These are phyloP conservation scores for Zea mays DNA, from an alignment of 176 grass and related monocot species.

Conservation along the genomic window DNA sequence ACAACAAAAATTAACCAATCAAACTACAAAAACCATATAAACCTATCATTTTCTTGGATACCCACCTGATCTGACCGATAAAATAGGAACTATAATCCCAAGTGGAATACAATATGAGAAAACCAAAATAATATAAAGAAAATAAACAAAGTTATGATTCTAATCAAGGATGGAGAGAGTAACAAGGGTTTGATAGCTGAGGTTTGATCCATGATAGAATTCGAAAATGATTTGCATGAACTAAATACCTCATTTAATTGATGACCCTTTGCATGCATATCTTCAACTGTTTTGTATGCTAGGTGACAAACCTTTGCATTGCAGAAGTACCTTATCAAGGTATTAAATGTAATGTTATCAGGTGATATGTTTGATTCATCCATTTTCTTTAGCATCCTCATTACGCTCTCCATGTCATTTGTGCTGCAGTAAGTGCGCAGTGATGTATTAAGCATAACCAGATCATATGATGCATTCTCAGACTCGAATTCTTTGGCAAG, in stretches of 20 bases:
- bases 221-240: conserved; percentile 7
- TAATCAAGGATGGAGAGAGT: conserved; percentile 23
- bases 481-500: conserved; percentile 90
- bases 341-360: conserved; percentile 95
- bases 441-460: conserved; percentile 92
- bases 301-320: conserved; percentile 86
- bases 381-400: conserved; percentile 87
- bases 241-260: conserved; percentile 79
- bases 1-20: background rate
- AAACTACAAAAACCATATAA: background rate
- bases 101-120: background rate
- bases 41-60: background rate
- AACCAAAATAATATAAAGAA: background rate
- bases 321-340: conserved; percentile 83
- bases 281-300: conserved; percentile 83
- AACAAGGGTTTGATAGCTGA: conserved; percentile 26
- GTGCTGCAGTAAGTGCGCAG: conserved; percentile 83
- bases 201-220: conserved; percentile 19
- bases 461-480: conserved; percentile 73
- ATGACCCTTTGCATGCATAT: conserved; percentile 89
- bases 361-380: conserved; percentile 76
- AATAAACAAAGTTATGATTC: background rate
- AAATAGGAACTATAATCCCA: conserved; percentile 6
- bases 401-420: conserved; percentile 87
- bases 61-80: background rate